Evolutionary conservation across 2,329 filamentous ascomycete genomes (phyloP).

Genomic region (Stachybotrys elegans): DNA sequence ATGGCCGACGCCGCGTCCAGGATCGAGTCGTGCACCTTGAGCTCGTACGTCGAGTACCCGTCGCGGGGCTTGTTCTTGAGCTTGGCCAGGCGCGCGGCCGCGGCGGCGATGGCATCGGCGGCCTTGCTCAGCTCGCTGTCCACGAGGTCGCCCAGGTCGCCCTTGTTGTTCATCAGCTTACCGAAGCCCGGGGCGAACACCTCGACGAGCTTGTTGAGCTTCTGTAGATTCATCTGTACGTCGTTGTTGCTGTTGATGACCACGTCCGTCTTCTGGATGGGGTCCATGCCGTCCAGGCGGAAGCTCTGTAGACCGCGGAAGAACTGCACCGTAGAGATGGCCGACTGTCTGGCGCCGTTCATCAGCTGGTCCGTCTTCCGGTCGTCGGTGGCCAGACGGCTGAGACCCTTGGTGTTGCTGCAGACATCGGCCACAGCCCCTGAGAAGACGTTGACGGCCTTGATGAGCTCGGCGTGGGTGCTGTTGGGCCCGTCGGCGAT

Average conservation of each 20-base stretch:
- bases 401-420: constrained; percentile 93
- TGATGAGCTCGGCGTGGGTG: constrained; percentile 85
- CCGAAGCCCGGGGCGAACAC: constrained; percentile 82
- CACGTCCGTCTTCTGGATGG: constrained; percentile 89
- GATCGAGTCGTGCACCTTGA: constrained; percentile 93
- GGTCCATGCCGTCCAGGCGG: constrained; percentile 83
- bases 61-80: constrained; percentile 96
- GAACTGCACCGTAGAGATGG: constrained; percentile 84
- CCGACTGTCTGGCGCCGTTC: constrained; percentile 76
- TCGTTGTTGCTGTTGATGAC: constrained; percentile 98
- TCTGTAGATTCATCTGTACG: constrained; percentile 89
- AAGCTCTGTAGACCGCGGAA: constrained; percentile 94
- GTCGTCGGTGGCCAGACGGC: constrained; percentile 87
- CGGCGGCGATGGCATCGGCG: constrained; percentile 90
- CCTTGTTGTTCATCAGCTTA: constrained; percentile 72
- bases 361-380: constrained; percentile 87
- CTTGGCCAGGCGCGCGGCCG: constrained; percentile 82
- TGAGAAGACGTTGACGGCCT: constrained; percentile 83
- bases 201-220: constrained; percentile 88
- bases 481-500: constrained; percentile 94
- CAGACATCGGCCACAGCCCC: constrained; percentile 90
- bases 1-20: constrained; percentile 89
- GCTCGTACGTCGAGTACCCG: constrained; percentile 90
- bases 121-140: constrained; percentile 89
- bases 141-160: constrained; percentile 88